Percentiles rank a stretch among this genome's conserved stretches.
Evolutionary conservation across 805 yeast genomes (phyloP).

Genomic region (Wickerhamiella hasegawae): DNA sequence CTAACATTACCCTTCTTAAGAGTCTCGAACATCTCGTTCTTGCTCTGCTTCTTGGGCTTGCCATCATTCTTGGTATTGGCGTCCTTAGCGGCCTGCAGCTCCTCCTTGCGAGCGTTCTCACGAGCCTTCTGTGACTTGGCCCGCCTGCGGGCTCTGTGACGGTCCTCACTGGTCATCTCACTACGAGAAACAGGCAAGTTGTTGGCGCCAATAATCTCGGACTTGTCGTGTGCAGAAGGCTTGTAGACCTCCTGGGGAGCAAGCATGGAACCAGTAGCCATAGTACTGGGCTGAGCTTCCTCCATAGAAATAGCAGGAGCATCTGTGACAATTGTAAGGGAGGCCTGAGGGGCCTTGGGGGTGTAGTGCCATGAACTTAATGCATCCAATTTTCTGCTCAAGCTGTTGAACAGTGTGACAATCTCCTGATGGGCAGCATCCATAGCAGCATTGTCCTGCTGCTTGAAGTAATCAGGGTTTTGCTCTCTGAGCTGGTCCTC

Average conservation of each 20-base stretch:
- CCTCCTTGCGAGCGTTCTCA: constrained; percentile 16
- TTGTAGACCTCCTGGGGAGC: constrained; percentile 93
- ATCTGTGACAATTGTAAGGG: constrained; percentile 68
- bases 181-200: constrained; percentile 70
- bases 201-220: constrained; percentile 47
- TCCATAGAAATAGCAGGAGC: constrained; percentile 79
- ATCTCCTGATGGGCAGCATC: constrained; percentile 68
- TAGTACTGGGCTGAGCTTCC: constrained; percentile 85
- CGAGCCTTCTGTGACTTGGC: constrained; percentile 66
- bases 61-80: constrained; percentile 31
- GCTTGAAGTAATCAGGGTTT: constrained; percentile 27
- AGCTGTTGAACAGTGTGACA: constrained; percentile 39
- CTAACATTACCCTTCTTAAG: constrained; percentile 65
- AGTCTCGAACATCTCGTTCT: constrained; percentile 40
- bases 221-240: constrained; percentile 25
- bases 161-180: constrained; percentile 72
- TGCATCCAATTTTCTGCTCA: constrained; percentile 67
- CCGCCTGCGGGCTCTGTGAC: constrained; percentile 73
- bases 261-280: constrained; percentile 53
- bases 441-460: constrained; percentile 45
- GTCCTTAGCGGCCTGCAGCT: constrained; percentile 21
- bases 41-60: constrained; percentile 22
- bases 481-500: constrained; percentile 42
- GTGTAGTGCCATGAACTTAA: constrained; percentile 87
- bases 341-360: constrained; percentile 75